Evolutionary conservation across 805 yeast species (phyloP), one percentile per base, ranked within the genome.

Genomic region (Sugiyamaella boreocaroliniensis): DNA sequence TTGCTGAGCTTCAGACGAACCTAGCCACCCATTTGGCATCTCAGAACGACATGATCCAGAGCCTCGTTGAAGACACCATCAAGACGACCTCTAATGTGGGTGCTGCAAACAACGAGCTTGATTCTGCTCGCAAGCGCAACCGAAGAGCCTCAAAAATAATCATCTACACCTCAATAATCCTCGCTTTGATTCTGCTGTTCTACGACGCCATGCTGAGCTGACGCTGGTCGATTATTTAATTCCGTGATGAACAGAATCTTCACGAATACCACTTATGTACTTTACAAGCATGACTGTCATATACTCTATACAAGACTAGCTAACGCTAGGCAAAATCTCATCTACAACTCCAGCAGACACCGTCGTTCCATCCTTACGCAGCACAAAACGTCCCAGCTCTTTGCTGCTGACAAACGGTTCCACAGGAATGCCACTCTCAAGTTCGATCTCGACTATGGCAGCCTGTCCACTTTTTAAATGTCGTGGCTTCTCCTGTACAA

Each of bases 1-100:
- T 90, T 43, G 77, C 89, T 0, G 79, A 82, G 51, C 67, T 90
- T 56, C 92, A 89, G 62, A 74, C 82, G 20, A 93, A 87, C 62
- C 72, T 89, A 50, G 76, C 87, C 11, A 73, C 82, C 51, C 95
- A 90, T 64, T 72, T 89, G 47, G 79, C 80, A 20, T 67, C 79
- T 1, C 97, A 89, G 68, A 80, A 85, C 5, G 85, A 84, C 50
- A 82, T 79, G 64, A 85, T 89, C 14, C 74, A 78, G 48, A 71
- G 74, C 41, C 71, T 89, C 56, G 67, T 81, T 47, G 84, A 82
- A 54, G 82, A 82, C 55, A 90, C 86, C 55, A 81, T 80, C 55
- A 80, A 80, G 56, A 79, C 87, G 1, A 78, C 81, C 51, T 61
- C 75, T 6, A 89, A 89, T 56, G 79, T 89, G 19, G 69, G 71